Conservation (phyloP, 441 rosid genomes). For the Melastoma candidum region DNA sequence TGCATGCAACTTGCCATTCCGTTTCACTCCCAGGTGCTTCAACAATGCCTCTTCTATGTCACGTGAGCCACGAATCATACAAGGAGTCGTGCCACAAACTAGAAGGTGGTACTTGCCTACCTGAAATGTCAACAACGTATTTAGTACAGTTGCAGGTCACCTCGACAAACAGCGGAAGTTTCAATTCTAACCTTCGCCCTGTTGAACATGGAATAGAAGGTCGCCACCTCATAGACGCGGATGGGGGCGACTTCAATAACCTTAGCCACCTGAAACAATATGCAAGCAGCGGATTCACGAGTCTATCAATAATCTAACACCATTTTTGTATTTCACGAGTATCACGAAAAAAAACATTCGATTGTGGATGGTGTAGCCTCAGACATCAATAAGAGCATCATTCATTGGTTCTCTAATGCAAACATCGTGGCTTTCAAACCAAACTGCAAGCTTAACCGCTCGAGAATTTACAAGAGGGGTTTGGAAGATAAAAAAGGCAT, state of each 20-base stretch:
- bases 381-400: too few relatives aligned
- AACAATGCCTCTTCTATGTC: constrained; percentile 80
- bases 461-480: too few relatives aligned
- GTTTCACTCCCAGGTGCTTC: constrained; percentile 94
- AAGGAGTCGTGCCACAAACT: constrained; percentile 99
- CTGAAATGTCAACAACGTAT: constrained; percentile 29
- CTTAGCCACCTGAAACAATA: constrained; percentile 66
- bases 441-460: too few relatives aligned
- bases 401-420: too few relatives aligned
- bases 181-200: constrained; percentile 58
- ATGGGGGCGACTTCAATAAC: constrained; percentile 88
- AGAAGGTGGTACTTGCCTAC: constrained; percentile 94
- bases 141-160: constrained; percentile 5
- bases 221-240: constrained; percentile 93
- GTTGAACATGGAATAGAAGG: constrained; percentile 99
- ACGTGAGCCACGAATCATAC: constrained; percentile 94
- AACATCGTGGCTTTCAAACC: too few relatives aligned
- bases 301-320: too few relatives aligned
- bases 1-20: constrained; percentile 51
- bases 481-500: too few relatives aligned
- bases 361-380: too few relatives aligned
- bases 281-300: not conserved
- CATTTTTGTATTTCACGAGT: too few relatives aligned
- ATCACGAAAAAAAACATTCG: too few relatives aligned
- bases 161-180: not conserved